These are phyloP conservation scores for Ulota crispa DNA, from an alignment of 225 moss, liverwort and hornwort genomes.

Conservation along the genomic window DNA sequence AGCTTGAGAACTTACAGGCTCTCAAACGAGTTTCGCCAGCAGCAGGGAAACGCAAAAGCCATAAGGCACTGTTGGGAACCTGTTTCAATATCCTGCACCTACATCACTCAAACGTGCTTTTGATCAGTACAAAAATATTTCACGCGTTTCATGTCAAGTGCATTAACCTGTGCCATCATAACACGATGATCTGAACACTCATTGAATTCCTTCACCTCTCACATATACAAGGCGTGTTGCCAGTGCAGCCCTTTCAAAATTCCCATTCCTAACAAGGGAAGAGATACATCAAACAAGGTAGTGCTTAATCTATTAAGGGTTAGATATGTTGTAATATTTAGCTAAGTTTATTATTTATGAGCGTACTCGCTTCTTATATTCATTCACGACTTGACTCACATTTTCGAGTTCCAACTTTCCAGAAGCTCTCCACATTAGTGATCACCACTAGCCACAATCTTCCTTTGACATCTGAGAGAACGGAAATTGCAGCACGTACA, in stretches of 20 bases:
- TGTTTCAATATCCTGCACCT: slow-evolving; percentile 98
- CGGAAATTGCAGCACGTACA: slow-evolving; percentile 28
- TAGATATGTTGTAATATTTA: not conserved
- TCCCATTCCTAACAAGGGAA: not conserved
- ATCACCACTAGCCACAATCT: slow-evolving; percentile 26
- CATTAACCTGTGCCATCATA: not conserved
- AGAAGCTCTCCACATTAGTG: slow-evolving; percentile 26
- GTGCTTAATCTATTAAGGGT: not conserved
- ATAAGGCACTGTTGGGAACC: slow-evolving; percentile 90
- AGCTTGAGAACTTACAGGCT: slow-evolving; percentile 65
- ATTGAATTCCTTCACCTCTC: not conserved
- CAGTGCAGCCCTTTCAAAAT: slow-evolving; percentile 3
- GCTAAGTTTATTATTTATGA: not conserved
- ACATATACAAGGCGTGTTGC: not conserved
- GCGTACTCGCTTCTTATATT: not conserved
- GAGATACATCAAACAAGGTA: not conserved
- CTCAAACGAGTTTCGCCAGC: slow-evolving; percentile 93
- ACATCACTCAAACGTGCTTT: slow-evolving; percentile 25
- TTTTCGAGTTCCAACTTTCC: slow-evolving; percentile 35
- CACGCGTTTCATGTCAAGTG: not conserved
- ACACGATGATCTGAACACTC: not conserved
- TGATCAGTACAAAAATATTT: slow-evolving; percentile 7
- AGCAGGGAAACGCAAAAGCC: slow-evolving; percentile 95
- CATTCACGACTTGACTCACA: slow-evolving; percentile 27
- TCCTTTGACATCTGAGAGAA: slow-evolving; percentile 35